Evolutionary conservation across 2,329 filamentous ascomycete genomes (phyloP).

Genomic region (Colletotrichum spinosum): DNA sequence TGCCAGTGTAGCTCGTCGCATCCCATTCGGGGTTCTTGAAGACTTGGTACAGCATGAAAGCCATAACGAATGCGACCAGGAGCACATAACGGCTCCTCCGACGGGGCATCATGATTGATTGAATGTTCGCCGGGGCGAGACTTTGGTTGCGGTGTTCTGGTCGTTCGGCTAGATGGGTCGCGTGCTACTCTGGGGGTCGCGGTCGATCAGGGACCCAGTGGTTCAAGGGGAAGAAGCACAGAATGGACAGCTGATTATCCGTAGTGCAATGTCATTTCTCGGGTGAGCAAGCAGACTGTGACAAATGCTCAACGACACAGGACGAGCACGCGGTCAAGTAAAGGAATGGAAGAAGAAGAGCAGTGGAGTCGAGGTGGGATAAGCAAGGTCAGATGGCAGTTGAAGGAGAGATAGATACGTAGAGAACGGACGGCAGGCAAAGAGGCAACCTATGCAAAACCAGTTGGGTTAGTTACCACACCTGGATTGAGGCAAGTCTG

Average conservation of each 20-base stretch:
- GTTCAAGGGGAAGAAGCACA: constrained; percentile 9
- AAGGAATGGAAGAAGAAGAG: constrained; percentile 25
- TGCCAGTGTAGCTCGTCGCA: constrained; percentile 30
- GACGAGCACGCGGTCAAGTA: background rate
- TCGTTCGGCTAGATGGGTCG: constrained; percentile 13
- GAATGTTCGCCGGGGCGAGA: constrained; percentile 25
- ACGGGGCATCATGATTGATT: constrained; percentile 61
- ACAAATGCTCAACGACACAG: background rate
- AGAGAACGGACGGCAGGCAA: constrained; percentile 16
- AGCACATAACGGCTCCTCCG: constrained; percentile 72
- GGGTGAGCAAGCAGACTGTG: constrained; percentile 5
- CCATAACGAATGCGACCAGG: constrained; percentile 64
- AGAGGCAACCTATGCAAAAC: background rate
- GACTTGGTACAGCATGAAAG: constrained; percentile 66
- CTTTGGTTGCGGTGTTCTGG: background rate
- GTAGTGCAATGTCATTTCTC: constrained; percentile 28
- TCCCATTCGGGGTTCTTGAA: constrained; percentile 54
- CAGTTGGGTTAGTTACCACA: background rate
- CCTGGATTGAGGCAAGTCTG: background rate
- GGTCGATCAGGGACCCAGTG: constrained; percentile 17
- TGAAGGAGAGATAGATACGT: constrained; percentile 25
- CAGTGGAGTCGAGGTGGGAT: constrained; percentile 4
- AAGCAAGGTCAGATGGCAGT: constrained; percentile 13
- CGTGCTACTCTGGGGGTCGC: constrained; percentile 28
- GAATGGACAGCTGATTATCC: constrained; percentile 10